Evolutionary conservation across 306 rosid species (phyloP), one percentile per base, ranked within the genome.

Genomic region (Vigna mungo): DNA sequence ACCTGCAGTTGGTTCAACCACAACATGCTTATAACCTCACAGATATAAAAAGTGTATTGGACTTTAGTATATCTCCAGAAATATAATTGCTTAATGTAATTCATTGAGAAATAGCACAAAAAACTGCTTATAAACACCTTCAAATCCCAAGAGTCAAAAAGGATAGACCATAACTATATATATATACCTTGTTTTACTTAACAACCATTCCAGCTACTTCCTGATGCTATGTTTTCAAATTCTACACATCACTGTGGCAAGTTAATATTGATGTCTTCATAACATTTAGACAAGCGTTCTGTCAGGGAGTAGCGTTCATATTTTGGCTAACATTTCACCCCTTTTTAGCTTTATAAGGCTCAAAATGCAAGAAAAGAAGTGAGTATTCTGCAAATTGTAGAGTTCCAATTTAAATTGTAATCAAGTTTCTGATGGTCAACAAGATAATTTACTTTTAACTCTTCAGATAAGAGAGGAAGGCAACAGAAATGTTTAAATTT

Each of bases 1-100:
- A 65, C 98, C 98, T 95, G 66, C 84, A 82, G 79, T 68, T 6
- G 7, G 54, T 77, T 71, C 59, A 78, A 80, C 46, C 77, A 53
- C 54, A 66, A 61, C 71, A 82, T 61, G 48, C 51, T 86, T 66
- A 41, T 9, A 41, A 41, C 44, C 11, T 39, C 44, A 30, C 34
- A 39, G 44, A 7, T 7, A 1, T 8, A 39, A 46, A 52, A 70
- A 75, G 21, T 12, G 60, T 36, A 54, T 70, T 59, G 6, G 36
- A 46, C 23, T 76, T 47, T 3, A 47, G 56, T 44, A 55, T 34
- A 68, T 78, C 75, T 74, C 56, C 36, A 20, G 56, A 20, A 68
- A 15, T 1, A 76, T 34, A 48, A 56, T 44, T 68, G 27, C 71
- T 32, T 68, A 14, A 83, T 48, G 55, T 23, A 55, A n/a, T 73